A percentile compares a stretch with the other conserved stretches of the same genome.
Evolutionary conservation across 1,284 basidiomycete species (phyloP).

Genomic region (Ustilago bromivora): DNA sequence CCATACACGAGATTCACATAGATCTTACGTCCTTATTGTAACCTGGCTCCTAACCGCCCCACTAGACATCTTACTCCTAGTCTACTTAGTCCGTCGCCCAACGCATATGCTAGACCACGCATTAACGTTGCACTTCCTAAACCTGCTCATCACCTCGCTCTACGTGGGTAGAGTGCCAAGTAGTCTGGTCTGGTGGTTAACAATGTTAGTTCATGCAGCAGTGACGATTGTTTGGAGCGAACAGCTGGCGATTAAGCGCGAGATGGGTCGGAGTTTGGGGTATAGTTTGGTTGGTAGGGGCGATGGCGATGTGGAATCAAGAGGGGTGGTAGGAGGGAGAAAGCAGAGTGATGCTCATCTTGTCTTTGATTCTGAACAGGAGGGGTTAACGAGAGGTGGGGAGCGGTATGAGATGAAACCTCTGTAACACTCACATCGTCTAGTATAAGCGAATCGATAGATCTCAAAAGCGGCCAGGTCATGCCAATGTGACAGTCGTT

Average conservation of each 20-base stretch:
- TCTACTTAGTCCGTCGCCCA: slow-evolving; percentile 86
- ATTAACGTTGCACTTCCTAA: slow-evolving; percentile 87
- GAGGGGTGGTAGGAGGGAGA: background rate
- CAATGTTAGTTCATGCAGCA: slow-evolving; percentile 79
- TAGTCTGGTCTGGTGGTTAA: slow-evolving; percentile 69
- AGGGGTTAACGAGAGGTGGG: background rate
- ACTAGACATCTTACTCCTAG: slow-evolving; percentile 80
- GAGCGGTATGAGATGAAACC: slow-evolving; percentile 21
- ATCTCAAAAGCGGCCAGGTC: no score
- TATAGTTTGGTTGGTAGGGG: slow-evolving; percentile 33
- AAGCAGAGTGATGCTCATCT: background rate
- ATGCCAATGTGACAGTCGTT: no score
- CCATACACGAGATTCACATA: slow-evolving; percentile 65
- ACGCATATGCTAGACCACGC: slow-evolving; percentile 94
- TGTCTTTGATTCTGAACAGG: slow-evolving; percentile 21
- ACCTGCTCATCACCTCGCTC: slow-evolving; percentile 90
- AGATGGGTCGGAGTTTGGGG: slow-evolving; percentile 75
- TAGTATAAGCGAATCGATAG: background rate
- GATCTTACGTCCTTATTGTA: slow-evolving; percentile 16
- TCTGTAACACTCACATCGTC: slow-evolving; percentile 7
- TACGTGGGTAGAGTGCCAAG: slow-evolving; percentile 88
- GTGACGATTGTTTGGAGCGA: slow-evolving; percentile 85
- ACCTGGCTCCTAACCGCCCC: slow-evolving; percentile 40
- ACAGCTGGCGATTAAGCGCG: slow-evolving; percentile 87
- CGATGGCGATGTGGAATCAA: background rate